Evolutionary conservation across 2,329 filamentous ascomycete genomes (phyloP).

Genomic region (Phaeosphaeria sp.): DNA sequence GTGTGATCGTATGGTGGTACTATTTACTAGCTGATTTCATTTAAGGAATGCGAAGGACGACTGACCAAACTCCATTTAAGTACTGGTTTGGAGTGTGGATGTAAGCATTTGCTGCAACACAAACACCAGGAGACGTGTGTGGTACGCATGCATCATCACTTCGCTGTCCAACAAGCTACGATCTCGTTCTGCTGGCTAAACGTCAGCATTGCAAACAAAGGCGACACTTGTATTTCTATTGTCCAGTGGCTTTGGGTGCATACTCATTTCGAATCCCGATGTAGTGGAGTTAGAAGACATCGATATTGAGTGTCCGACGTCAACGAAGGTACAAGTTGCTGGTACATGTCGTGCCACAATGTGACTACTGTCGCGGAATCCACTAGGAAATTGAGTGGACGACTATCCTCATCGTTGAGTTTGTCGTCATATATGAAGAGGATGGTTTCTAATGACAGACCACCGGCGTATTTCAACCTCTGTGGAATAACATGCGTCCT

Average conservation of each 20-base stretch:
- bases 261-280: too few relatives aligned
- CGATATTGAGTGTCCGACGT: background rate
- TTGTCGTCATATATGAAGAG: too few relatives aligned
- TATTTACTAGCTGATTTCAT: too few relatives aligned
- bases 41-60: too few relatives aligned
- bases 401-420: background rate
- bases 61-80: background rate
- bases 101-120: background rate
- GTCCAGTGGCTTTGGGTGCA: too few relatives aligned
- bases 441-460: too few relatives aligned
- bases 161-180: background rate
- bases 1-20: too few relatives aligned
- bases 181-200: background rate
- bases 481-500: too few relatives aligned
- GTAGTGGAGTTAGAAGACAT: background rate
- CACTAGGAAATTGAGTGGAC: background rate
- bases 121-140: background rate
- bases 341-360: background rate
- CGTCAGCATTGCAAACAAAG: background rate
- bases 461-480: too few relatives aligned
- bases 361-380: background rate
- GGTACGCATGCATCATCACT: background rate
- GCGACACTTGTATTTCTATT: background rate
- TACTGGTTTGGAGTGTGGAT: background rate
- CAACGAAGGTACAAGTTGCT: background rate